A percentile compares a stretch with the other conserved stretches of the same genome.
Conservation (phyloP, 2,329 filamentous ascomycete genomes). For the Penicillium sp. region DNA sequence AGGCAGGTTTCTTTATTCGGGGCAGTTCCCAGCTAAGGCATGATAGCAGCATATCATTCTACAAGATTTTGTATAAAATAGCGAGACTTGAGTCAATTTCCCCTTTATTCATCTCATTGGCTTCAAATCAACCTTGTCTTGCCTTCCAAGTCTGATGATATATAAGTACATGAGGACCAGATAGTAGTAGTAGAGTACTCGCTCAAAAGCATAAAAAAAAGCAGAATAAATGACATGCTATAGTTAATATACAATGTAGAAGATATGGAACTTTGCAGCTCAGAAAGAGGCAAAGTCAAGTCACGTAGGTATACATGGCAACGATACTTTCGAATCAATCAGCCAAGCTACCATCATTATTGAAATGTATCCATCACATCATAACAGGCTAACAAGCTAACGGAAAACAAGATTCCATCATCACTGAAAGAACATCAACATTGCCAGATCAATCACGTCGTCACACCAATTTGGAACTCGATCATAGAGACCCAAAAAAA, state of each 20-base stretch:
- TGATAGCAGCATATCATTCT: neutral
- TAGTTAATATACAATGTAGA: constrained; percentile 2
- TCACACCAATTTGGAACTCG: neutral
- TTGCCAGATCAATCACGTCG: neutral
- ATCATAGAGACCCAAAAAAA: no score
- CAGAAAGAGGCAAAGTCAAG: neutral
- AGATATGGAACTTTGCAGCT: neutral
- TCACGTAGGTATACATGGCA: neutral
- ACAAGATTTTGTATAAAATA: neutral
- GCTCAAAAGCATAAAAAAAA: neutral
- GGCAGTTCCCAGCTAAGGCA: constrained; percentile 17
- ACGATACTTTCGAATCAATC: neutral
- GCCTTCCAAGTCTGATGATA: neutral
- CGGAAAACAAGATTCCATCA: neutral
- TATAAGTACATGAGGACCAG: constrained; percentile 10
- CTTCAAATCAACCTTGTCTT: neutral
- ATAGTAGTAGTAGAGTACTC: neutral
- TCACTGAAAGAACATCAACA: neutral
- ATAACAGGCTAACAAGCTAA: neutral
- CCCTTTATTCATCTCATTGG: neutral
- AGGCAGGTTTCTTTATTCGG: constrained; percentile 51
- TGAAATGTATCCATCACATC: constrained; percentile 1
- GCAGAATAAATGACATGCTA: neutral
- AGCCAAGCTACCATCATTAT: neutral
- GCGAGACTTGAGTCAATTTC: neutral